Conservation (phyloP, 225 moss, liverwort and hornwort species). For the Polytrichum commune region DNA sequence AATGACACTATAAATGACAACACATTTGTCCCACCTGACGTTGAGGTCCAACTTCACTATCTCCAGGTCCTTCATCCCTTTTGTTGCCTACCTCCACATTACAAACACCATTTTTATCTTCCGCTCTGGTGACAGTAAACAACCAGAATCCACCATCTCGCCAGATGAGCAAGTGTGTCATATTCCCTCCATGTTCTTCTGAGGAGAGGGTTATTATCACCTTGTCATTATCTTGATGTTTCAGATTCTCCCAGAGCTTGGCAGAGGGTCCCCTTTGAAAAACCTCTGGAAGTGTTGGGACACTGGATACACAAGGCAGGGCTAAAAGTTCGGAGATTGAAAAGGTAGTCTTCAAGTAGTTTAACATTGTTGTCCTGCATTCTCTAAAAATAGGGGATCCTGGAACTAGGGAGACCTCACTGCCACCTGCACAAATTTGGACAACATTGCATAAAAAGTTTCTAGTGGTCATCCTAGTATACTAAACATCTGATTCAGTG, state of each 20-base stretch:
- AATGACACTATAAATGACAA: not conserved
- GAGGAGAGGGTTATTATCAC: conserved; percentile 50
- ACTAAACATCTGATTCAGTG: too few species aligned
- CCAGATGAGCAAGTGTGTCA: conserved; percentile 64
- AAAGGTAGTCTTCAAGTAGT: conserved; percentile 30
- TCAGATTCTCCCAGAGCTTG: conserved; percentile 51
- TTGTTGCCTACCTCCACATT: conserved; percentile 20
- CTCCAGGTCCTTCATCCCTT: conserved; percentile 14
- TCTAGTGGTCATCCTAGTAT: too few species aligned
- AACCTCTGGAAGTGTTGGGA: conserved; percentile 55
- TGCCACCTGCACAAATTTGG: conserved; percentile 26
- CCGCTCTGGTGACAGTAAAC: conserved; percentile 34
- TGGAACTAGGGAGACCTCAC: conserved; percentile 28
- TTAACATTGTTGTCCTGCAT: conserved; percentile 34
- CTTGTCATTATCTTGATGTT: conserved; percentile 32
- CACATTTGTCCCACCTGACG: conserved; percentile 25
- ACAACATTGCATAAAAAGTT: conserved; percentile 4
- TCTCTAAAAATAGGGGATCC: conserved; percentile 37
- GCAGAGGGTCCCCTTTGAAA: conserved; percentile 50
- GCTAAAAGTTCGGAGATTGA: conserved; percentile 51
- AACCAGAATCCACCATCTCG: conserved; percentile 60
- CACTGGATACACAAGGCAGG: conserved; percentile 53
- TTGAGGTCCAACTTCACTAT: conserved; percentile 19
- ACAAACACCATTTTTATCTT: conserved; percentile 18
- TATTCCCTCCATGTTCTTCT: conserved; percentile 42